Evolutionary conservation across 257 asterid genomes (phyloP), one percentile per base, ranked within the genome.

Genomic region (Datura wrightii): DNA sequence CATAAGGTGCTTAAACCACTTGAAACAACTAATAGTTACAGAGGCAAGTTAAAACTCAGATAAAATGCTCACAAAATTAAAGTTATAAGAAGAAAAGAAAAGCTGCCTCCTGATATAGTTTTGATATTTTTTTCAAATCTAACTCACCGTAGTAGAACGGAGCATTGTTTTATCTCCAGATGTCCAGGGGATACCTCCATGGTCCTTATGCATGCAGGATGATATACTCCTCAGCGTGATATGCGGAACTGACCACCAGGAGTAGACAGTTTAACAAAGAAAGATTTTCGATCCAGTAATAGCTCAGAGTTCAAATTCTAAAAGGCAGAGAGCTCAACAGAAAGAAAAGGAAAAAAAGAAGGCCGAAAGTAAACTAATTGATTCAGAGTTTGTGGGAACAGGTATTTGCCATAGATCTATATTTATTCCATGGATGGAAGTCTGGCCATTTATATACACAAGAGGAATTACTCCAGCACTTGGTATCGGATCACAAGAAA

Each of bases 171-270:
- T 83, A 63, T 79, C 86, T 65, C 87, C 84, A 53, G 76, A 74
- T 82, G 87, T 84, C 90, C 90, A 87, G 62, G 89, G 89, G 39
- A 90, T 85, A 78, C 87, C 84, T 67, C 56, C 50, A 69, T 84
- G 37, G 79, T 85, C 85, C 83, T 85, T 88, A 50, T 46, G 15
- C 44, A 82, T 16, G 65, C 85, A 82, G 44, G 83, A 84, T 4
- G 87, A 82, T 70, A 88, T 48, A 82, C 82, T 58, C 88, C 84
- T 78, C 52, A 36, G 60, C 60, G 41, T 74, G 76, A 42, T 66
- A 81, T 24, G 76, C 37, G 90, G 59, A 84, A 85, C 91, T 82
- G 86, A 39, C n/a, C 80, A 79, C 59, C 76, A 80, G 48, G 18
- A 36, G 84, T 44, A 84, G 54, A 82, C 9, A 16, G 44, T 53